Base-by-base conservation (phyloP, 441 rosid species). In the Mallotus repandus region DNA sequence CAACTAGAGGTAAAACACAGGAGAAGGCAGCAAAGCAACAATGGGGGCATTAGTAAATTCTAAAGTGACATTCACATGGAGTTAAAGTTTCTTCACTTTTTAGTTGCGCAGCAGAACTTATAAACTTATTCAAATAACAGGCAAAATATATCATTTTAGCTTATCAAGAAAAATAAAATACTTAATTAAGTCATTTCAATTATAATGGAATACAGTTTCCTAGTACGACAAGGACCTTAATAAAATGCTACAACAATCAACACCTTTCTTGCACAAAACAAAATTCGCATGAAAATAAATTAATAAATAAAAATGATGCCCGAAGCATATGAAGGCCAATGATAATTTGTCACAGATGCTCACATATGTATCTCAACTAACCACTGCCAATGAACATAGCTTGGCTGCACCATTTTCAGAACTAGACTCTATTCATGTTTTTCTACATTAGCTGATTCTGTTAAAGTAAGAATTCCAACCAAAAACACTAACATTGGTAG, bases 21-120 rank as follows among this genome's bases (percentile, higher is more conserved):
- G 48, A 19, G 14, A 25, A 68, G 15, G 19, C 60, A 55, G 1
- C 29, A 35, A 63, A 61, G 45, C 69, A 75, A 62, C 52, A 68
- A 41, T 59, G 18, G 48, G 32, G 32, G 50, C 38, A 54, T n/a
- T 29, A 43, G 19, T 32, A 13, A 43, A 22, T 54, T 16, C n/a
- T 32, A 32, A 63, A 45, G 7, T 16, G 50, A 7, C 22, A 22
- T 56, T 13, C 41, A 43, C 25, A 71, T 12, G 63, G 63, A 68
- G 7, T 29, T 56, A 41, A 25, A 58, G 55, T 48, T 72, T 70
- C 61, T 55, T 69, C 45, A 41, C 50, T 57, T 35, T 43, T 35
- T 43, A n/a, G 29, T 56, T 66, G 49, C n/a, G 35, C 45, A 66
- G 45, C 55, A 15, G 21, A 55, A 43, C 15, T 14, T 16, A 9